Evolutionary conservation across 208 protist species (phyloP).

Genomic region (Leishmania mexicana): DNA sequence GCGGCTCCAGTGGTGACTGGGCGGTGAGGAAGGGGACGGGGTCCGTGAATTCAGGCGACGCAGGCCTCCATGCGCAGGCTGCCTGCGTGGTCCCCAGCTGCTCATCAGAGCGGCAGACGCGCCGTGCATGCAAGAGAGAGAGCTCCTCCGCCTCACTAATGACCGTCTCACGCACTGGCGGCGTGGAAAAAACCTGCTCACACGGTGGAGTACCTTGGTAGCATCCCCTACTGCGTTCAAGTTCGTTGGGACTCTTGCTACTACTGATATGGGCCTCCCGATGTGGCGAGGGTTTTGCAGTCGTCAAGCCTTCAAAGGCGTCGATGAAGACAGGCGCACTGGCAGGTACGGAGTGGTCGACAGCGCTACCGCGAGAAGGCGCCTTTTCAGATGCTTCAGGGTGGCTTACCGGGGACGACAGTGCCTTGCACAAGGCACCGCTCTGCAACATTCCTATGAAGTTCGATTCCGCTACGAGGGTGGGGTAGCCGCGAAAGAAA

Average conservation of each 20-base stretch:
- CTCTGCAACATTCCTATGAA: neutral
- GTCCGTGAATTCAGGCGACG: slow-evolving; percentile 8
- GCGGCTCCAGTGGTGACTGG: slow-evolving; percentile 14
- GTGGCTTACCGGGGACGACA: neutral
- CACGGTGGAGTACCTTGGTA: neutral
- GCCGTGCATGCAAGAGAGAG: slow-evolving; percentile 4
- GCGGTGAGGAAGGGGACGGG: slow-evolving; percentile 8
- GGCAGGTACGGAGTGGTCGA: neutral
- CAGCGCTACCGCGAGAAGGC: neutral
- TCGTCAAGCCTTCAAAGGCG: neutral
- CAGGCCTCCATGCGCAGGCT: slow-evolving; percentile 1
- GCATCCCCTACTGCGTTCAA: too few relatives aligned
- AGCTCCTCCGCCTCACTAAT: slow-evolving; percentile 7
- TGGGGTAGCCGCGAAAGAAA: neutral
- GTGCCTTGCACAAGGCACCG: neutral
- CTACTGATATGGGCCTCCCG: neutral
- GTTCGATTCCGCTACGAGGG: neutral
- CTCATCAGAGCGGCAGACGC: neutral
- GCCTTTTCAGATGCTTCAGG: neutral
- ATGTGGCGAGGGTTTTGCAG: neutral
- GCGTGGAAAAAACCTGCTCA: neutral
- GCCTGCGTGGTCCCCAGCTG: neutral
- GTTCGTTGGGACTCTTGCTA: neutral
- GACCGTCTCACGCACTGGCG: neutral
- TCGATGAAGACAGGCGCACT: neutral